Base-by-base conservation (phyloP, 495 filamentous ascomycete genomes). In the Penicillium diatomitis region DNA sequence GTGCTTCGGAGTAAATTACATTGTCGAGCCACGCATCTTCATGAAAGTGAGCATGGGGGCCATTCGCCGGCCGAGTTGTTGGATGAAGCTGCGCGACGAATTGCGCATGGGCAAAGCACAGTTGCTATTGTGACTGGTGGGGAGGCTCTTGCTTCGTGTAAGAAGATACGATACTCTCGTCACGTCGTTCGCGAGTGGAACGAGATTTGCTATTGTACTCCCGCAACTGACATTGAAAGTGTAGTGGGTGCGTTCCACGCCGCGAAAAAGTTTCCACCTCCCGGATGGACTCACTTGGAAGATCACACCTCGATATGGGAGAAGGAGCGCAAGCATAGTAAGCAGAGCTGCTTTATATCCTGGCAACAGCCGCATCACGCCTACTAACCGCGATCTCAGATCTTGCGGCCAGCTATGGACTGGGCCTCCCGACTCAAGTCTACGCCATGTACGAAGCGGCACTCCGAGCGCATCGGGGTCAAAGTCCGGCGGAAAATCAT, bases 361-460 rank as follows among this genome's bases (percentile, higher is more conserved):
- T 20, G 20, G 2, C 20, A 20, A 20, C 20, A 20, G 20, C 20
- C 20, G 20, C 20, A 20, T 20, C 20, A 20, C 20, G 20, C 20
- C 20, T 20, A 20, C 20, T 20, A 20, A 20, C 20, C 20, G 20
- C 20, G 20, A 30, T 31, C 4, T 5, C 20, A 42, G 40, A 42
- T 32, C 9, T 42, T 9, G 28, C 40, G 5, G 32, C 9, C 8
- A 42, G 32, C 4, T 42, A 42, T 5, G 40, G 40, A 32, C 40
- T 80, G 11, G 76, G 76, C 8, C 56, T 66, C 8, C 76, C 77
- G 3, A 77, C 75, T 33, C 76, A 79, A 31, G 61, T 79, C 8
- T 81, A 81, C 56, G 73, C 77, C 6, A 36, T 79, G 5, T 79
- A 76, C 48, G 77, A 81, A 49, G 74, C 75, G 47, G 75, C 51